Evolutionary conservation across 1,139 yeast genomes (phyloP), one percentile per base, ranked within the genome.

Genomic region (Hansenula sp.): DNA sequence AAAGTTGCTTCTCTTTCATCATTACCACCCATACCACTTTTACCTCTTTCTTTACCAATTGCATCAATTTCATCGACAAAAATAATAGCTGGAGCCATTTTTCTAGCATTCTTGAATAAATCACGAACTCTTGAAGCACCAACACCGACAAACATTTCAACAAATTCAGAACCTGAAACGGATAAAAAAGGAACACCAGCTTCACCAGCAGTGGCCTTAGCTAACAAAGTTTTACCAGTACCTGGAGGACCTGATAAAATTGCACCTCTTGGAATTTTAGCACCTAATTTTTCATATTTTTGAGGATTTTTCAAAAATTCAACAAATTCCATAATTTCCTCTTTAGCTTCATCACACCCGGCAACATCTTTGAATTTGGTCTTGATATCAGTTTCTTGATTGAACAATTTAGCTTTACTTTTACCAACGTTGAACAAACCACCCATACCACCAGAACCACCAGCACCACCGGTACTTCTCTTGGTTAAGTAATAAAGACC

Each of bases 241-340:
- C 98, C 98, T 36, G 98, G 98, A n/a, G 96, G 96, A 46, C 98
- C 98, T 16, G 96, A 85, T 47, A 91, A 71, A 52, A 91, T 87
- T 12, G 97, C 97, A 56, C 98, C 98, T 60, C 96, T 79, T 38
- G 98, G 98, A 52, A 91, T 91, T 63, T 89, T 88, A 15, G 97
- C 98, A 31, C 98, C 98, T 43, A 91, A 71, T 49, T 78, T 80
- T 62, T 89, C 96, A 63, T 89, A 91, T 62, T 88, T 88, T 43
- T 74, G 74, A 12, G 97, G 97, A 53, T 88, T 77, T 63, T 89
- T 86, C 62, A 91, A 75, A 62, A 91, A 91, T 60, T 84, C 83
- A 44, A 91, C 98, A 71, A 91, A 91, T 63, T 91, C 98, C 93
- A 88, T 86, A 44, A 91, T 91, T 66, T 91, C 98, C 59, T 83